Conservation (phyloP, 805 yeast genomes). For the Candida fluviatilis region DNA sequence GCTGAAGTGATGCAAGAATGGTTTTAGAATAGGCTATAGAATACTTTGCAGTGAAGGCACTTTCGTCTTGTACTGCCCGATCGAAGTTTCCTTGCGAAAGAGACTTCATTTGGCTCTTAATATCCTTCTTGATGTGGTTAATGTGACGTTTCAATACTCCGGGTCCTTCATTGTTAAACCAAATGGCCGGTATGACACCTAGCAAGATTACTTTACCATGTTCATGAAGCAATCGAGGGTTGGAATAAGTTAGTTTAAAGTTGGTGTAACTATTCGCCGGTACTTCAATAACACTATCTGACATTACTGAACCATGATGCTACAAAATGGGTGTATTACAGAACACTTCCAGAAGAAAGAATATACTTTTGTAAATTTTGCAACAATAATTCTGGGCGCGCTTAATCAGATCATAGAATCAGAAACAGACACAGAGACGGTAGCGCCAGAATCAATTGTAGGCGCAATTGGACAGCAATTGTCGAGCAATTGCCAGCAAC, state of each 20-base stretch:
- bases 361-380: too few relatives aligned
- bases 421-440: too few relatives aligned
- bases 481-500: too few relatives aligned
- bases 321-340: too few relatives aligned
- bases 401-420: too few relatives aligned
- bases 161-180: slow-evolving; percentile 42
- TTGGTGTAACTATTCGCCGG: slow-evolving; percentile 61
- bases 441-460: too few relatives aligned
- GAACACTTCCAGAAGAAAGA: too few relatives aligned
- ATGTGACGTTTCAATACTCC: slow-evolving; percentile 16
- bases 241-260: slow-evolving; percentile 51
- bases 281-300: slow-evolving; percentile 17
- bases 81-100: slow-evolving; percentile 5
- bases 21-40: background rate
- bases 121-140: slow-evolving; percentile 10
- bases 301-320: background rate
- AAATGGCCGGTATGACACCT: slow-evolving; percentile 56
- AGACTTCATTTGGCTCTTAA: slow-evolving; percentile 5
- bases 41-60: background rate
- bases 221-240: slow-evolving; percentile 44
- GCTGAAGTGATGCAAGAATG: background rate
- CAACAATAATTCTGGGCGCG: too few relatives aligned
- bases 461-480: too few relatives aligned
- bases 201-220: slow-evolving; percentile 46
- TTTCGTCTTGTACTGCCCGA: background rate